These are phyloP conservation scores for Chlorella sp. DNA, from an alignment of 139 green algal genomes.

Conservation along the genomic window DNA sequence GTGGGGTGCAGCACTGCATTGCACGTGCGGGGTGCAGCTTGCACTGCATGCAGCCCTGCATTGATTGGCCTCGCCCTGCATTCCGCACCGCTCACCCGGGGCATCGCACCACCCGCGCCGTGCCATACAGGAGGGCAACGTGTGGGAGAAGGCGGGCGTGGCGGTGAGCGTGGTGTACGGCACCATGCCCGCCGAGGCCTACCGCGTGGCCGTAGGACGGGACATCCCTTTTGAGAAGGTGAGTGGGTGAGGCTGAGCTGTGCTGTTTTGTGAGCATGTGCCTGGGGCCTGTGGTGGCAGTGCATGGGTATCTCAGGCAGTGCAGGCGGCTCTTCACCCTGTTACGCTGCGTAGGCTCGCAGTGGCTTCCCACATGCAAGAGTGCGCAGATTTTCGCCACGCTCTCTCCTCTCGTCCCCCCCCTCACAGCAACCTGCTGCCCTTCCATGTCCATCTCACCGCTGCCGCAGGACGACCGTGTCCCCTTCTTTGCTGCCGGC, in stretches of 20 bases:
- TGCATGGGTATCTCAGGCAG: not conserved
- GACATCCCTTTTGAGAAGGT: slow-evolving; percentile 37
- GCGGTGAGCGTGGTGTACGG: slow-evolving; percentile 92
- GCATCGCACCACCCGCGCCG: no score
- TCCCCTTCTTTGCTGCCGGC: slow-evolving; percentile 98
- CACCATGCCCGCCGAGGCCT: slow-evolving; percentile 96
- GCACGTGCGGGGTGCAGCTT: no score
- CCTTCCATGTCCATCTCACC: slow-evolving; percentile 82
- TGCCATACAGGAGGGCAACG: slow-evolving; percentile 66
- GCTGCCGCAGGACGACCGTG: slow-evolving; percentile 67
- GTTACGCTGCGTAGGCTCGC: no score
- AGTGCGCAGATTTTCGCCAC: not conserved
- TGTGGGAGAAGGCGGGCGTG: slow-evolving; percentile 92
- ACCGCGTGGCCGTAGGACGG: slow-evolving; percentile 86
- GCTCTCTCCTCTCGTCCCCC: not conserved
- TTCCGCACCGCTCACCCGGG: no score
- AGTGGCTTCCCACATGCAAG: no score
- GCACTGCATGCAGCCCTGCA: no score
- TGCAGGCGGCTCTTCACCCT: not conserved
- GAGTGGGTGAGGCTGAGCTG: no score
- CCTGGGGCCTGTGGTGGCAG: no score
- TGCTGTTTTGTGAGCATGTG: no score
- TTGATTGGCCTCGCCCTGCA: no score
- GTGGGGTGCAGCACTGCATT: no score
- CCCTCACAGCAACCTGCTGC: not conserved